These are phyloP conservation scores for Cordyceps farinosa DNA, from an alignment of 2,329 filamentous ascomycete genomes.

Conservation along the genomic window DNA sequence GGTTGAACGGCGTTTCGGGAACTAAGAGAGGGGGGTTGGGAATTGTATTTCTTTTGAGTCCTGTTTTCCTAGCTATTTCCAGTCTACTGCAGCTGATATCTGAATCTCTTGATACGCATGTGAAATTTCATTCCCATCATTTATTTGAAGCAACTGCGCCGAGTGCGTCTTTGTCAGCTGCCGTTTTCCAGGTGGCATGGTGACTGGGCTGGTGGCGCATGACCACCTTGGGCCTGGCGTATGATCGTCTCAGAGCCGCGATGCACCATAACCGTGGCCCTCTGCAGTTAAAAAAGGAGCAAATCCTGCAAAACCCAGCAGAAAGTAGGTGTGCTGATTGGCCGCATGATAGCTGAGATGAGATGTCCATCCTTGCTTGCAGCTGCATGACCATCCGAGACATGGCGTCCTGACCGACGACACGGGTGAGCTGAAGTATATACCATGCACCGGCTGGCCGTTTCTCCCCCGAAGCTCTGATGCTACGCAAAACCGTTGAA, in stretches of 20 bases:
- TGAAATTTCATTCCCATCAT: background rate
- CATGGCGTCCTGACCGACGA: background rate
- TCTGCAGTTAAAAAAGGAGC: background rate
- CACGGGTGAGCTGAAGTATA: background rate
- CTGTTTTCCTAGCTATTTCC: conserved; percentile 14
- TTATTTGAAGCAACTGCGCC: background rate
- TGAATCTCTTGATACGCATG: conserved; percentile 15
- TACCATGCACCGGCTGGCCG: background rate
- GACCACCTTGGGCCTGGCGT: background rate
- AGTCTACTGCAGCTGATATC: conserved; percentile 19
- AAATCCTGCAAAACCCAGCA: background rate
- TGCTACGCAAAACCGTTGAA: background rate
- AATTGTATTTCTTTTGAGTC: conserved; percentile 21
- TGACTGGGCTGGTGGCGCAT: conserved; percentile 15
- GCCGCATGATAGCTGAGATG: conserved; percentile 3
- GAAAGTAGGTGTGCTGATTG: background rate
- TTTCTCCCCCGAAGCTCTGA: background rate
- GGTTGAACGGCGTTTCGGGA: conserved; percentile 32
- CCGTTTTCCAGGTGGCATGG: conserved; percentile 14
- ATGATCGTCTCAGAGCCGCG: background rate
- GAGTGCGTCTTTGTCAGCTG: background rate
- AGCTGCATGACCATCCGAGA: conserved; percentile 5
- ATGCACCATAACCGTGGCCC: background rate
- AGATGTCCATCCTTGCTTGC: background rate
- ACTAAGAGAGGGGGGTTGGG: conserved; percentile 27